phyloP scores from a whole-genome alignment of 139 green algal species.

The Limnomonas spitsbergensis region DNA sequence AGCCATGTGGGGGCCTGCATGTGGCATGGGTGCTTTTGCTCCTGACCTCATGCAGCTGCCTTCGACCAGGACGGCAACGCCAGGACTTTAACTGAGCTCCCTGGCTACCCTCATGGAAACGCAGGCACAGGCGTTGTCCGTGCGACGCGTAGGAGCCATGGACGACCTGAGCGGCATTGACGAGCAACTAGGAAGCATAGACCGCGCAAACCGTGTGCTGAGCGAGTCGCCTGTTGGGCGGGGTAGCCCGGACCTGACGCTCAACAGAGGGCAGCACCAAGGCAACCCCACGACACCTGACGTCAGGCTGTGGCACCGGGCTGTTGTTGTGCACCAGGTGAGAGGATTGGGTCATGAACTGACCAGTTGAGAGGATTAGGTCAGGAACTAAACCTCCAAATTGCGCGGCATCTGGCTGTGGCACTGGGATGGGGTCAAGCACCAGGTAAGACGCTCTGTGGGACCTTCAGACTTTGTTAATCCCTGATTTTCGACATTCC shows the following conservation, averaged over 20 bases:
- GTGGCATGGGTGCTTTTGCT: no score
- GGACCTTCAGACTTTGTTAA: no score
- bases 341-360: constrained; percentile 4
- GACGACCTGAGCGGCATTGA: constrained; percentile 66
- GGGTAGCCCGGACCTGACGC: constrained; percentile 41
- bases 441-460: no score
- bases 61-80: no score
- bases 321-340: constrained; percentile 82
- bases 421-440: no score
- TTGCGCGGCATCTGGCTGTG: no score
- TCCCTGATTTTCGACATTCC: no score
- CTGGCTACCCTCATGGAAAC: no score
- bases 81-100: no score
- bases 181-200: constrained; percentile 31
- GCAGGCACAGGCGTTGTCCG: constrained; percentile 46
- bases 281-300: constrained; percentile 67
- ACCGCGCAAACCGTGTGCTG: background rate
- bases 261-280: constrained; percentile 35
- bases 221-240: background rate
- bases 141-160: constrained; percentile 50
- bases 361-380: background rate
- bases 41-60: no score
- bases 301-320: constrained; percentile 87
- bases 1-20: no score
- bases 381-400: no score